Conservation (phyloP, 2,329 filamentous ascomycete species). For the Xylariales sp. region DNA sequence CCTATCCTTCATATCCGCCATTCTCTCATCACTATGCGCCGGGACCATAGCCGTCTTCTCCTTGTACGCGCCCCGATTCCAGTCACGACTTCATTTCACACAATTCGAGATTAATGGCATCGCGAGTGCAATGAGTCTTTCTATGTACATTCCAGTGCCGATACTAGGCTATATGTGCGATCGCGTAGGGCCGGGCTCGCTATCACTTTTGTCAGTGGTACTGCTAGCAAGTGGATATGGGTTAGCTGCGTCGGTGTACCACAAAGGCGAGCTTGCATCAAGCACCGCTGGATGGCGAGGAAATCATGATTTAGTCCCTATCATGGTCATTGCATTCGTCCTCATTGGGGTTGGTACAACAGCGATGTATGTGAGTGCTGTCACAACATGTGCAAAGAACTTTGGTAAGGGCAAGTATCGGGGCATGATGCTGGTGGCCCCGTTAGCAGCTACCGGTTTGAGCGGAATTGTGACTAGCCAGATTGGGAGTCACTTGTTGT, state of each 20-base stretch:
- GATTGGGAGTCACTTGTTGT: conserved; percentile 72
- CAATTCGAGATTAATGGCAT: conserved; percentile 89
- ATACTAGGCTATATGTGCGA: conserved; percentile 89
- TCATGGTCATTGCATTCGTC: conserved; percentile 84
- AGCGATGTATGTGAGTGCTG: conserved; percentile 81
- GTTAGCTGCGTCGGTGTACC: conserved; percentile 75
- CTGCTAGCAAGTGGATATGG: conserved; percentile 80
- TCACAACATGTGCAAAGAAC: conserved; percentile 98
- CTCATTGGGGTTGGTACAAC: conserved; percentile 79
- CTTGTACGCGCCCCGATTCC: conserved; percentile 87
- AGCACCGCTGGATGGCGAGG: conserved; percentile 34
- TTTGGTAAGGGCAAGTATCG: conserved; percentile 86
- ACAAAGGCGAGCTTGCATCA: conserved; percentile 32
- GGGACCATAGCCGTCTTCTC: conserved; percentile 93
- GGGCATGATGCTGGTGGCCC: conserved; percentile 81
- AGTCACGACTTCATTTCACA: conserved; percentile 78
- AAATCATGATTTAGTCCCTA: conserved; percentile 62
- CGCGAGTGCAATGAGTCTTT: conserved; percentile 79
- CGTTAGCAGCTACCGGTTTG: conserved; percentile 87
- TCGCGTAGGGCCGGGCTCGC: conserved; percentile 72
- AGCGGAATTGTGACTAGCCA: conserved; percentile 97
- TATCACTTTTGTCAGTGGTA: conserved; percentile 66
- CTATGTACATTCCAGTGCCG: conserved; percentile 89
- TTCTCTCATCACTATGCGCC: conserved; percentile 65
- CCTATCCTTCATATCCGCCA: conserved; percentile 49